Percentiles rank a stretch among this genome's conserved stretches.
Evolutionary conservation across 2,329 filamentous ascomycete species (phyloP).

Genomic region (Teratosphaeria nubilosa): DNA sequence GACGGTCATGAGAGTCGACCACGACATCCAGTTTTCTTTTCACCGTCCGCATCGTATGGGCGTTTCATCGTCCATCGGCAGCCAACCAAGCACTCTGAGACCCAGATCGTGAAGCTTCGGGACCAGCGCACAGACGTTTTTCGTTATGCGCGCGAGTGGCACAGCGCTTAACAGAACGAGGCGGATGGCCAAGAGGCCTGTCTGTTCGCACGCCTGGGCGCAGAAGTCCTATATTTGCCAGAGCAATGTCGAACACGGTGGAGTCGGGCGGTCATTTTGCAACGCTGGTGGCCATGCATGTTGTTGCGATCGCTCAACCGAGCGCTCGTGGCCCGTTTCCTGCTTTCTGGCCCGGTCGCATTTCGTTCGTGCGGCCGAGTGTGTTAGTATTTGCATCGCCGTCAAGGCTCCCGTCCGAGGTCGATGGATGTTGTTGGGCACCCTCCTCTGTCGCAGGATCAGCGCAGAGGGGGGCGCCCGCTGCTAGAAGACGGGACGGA

Average conservation of each 20-base stretch:
- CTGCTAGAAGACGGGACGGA: neutral
- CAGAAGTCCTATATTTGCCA: conserved; percentile 3
- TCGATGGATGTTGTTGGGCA: neutral
- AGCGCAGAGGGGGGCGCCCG: neutral
- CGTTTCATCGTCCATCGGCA: conserved; percentile 29
- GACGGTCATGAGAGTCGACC: conserved; percentile 22
- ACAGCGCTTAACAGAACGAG: conserved; percentile 8
- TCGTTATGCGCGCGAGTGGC: conserved; percentile 4
- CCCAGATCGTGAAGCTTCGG: neutral
- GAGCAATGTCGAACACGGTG: conserved; percentile 7
- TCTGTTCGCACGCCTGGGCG: neutral
- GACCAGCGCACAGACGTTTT: neutral
- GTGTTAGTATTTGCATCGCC: neutral
- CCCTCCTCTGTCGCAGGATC: neutral
- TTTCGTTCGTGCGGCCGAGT: neutral
- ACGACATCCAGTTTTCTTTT: conserved; percentile 6
- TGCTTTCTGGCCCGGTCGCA: neutral
- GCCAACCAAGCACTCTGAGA: conserved; percentile 33
- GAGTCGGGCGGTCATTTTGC: neutral
- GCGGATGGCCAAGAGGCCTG: conserved; percentile 2
- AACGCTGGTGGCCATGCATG: neutral
- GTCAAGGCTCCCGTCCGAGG: neutral
- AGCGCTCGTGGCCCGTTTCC: neutral
- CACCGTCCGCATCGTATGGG: conserved; percentile 26
- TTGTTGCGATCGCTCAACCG: neutral